These are phyloP conservation scores for Penicillium paradoxum DNA, from an alignment of 495 filamentous ascomycete genomes.

Conservation along the genomic window DNA sequence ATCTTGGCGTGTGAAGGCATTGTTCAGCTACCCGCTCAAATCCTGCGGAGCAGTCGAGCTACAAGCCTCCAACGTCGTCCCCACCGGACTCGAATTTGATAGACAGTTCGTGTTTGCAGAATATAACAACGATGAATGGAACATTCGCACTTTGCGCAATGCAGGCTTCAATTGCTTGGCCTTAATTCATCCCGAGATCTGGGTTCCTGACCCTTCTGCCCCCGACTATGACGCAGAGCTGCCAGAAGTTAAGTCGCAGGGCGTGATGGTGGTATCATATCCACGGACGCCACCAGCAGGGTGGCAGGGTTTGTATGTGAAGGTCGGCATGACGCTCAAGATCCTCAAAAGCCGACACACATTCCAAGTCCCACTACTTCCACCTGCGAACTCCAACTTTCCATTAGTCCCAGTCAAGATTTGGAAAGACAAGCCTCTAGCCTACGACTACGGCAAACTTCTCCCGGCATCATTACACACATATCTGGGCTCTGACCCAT, in stretches of 20 bases:
- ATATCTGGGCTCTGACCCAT: constrained; percentile 41
- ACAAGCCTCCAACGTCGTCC: constrained; percentile 56
- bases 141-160: constrained; percentile 67
- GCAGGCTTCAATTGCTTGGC: constrained; percentile 67
- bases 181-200: constrained; percentile 70
- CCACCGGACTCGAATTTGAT: constrained; percentile 75
- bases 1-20: constrained; percentile 63
- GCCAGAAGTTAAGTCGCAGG: constrained; percentile 31
- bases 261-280: constrained; percentile 37
- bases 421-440: constrained; percentile 64
- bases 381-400: constrained; percentile 51
- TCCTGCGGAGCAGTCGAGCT: constrained; percentile 80
- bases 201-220: constrained; percentile 64
- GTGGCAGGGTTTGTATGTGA: constrained; percentile 4
- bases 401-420: constrained; percentile 61
- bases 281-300: constrained; percentile 22
- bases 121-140: constrained; percentile 52
- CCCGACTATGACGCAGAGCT: constrained; percentile 33
- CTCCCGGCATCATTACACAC: constrained; percentile 54
- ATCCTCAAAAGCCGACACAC: constrained; percentile 23
- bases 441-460: constrained; percentile 43
- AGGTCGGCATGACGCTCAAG: constrained; percentile 18
- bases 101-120: constrained; percentile 80
- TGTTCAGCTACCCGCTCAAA: constrained; percentile 87
- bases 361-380: constrained; percentile 63